Percentiles rank a stretch among this genome's conserved stretches.
These are phyloP conservation scores for Fusarium sp. DNA, from an alignment of 2,329 filamentous ascomycete genomes.

Conservation along the genomic window DNA sequence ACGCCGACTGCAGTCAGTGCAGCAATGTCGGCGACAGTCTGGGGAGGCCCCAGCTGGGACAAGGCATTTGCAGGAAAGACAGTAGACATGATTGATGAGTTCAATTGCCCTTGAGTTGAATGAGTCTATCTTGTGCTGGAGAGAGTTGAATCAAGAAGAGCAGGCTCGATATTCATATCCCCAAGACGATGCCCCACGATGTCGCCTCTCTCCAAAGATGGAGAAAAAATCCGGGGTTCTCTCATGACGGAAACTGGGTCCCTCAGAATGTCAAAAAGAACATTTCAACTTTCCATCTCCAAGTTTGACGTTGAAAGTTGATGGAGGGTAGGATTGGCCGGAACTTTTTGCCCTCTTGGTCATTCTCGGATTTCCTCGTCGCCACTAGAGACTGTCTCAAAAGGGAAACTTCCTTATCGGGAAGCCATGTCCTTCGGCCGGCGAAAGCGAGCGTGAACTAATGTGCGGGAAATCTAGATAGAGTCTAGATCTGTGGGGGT, in stretches of 20 bases:
- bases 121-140: not conserved
- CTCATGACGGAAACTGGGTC: not conserved
- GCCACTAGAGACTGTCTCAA: not conserved
- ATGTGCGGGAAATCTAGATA: not conserved
- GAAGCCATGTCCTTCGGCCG: not conserved
- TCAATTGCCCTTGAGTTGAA: not conserved
- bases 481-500: slow-evolving; percentile 25
- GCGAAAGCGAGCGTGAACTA: not conserved
- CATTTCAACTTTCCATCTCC: not conserved
- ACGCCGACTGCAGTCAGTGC: slow-evolving; percentile 42
- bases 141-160: not conserved
- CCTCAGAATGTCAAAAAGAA: not conserved
- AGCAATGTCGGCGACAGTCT: slow-evolving; percentile 40
- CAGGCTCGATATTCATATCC: slow-evolving; percentile 25
- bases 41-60: slow-evolving; percentile 30
- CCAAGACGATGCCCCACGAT: not conserved
- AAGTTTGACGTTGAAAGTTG: not conserved
- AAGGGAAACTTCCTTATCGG: slow-evolving; percentile 21
- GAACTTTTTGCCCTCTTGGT: slow-evolving; percentile 9
- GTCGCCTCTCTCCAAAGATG: slow-evolving; percentile 19
- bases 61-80: slow-evolving; percentile 36
- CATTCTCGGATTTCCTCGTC: not conserved
- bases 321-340: not conserved
- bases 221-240: slow-evolving; percentile 6
- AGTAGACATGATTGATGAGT: slow-evolving; percentile 30